Base-by-base conservation (phyloP, 2,329 filamentous ascomycete species). In the Fusarium penzigii region DNA sequence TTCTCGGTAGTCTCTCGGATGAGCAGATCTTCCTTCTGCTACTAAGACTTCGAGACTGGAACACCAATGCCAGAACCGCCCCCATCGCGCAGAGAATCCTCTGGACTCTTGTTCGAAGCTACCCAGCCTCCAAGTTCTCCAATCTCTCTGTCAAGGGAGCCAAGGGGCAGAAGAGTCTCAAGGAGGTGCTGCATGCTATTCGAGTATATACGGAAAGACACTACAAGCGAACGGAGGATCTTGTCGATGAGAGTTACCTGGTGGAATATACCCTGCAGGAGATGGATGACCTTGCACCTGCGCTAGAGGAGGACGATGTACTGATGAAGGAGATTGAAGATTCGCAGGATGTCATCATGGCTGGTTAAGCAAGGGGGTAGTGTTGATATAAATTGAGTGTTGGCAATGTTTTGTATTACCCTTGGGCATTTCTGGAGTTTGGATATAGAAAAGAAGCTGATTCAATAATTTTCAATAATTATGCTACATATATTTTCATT, bases 181-280 rank as follows among this genome's bases (percentile, higher is more conserved):
- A 89, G 68, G 92, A 96, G 65, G 86, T 99, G 4, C 71, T 97
- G 39, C 88, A 93, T 61, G 93, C 88, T n/a, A 78, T 99, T 52
- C 87, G 85, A 62, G 89, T 88, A 14, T 97, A 99, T 69, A 96
- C 92, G 0, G 92, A 97, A 72, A 83, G 92, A 59, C 94, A 99
- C 71, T 97, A 96, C 71, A 88, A 87, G 71, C 82, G 93, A 49
- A 82, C 94, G 62, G 92, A 96, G 69, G 93, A 96, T 66, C 75
- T 97, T 63, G 85, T 92, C 39, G 93, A 97, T 68, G 94, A 97
- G 76, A 96, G 92, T 68, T 97, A 92, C 73, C 74, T 99, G 65
- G 83, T 97, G 39, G 91, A 96, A 72, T 97, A 95, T 80, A 95
- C 93, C 57, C 77, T 97, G 57, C 83, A 87, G 65, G 90, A 96